Conservation (phyloP, 2,329 filamentous ascomycete species). For the Cercospora beticola region DNA sequence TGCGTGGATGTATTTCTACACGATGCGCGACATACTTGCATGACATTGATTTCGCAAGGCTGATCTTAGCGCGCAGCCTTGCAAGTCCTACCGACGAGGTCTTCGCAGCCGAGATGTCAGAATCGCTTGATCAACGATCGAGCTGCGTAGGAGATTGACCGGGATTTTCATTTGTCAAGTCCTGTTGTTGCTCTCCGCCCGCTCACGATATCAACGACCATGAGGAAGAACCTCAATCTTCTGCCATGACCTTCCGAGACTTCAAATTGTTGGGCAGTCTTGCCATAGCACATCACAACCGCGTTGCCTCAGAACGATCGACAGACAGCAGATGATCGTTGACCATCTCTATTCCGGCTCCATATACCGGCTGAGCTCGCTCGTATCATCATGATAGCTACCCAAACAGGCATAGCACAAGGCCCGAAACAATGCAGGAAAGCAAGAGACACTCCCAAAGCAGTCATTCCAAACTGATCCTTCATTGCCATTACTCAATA, state of each 20-base stretch:
- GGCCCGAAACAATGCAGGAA: neutral
- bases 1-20: neutral
- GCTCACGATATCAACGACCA: neutral
- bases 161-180: neutral
- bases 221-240: neutral
- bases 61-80: neutral
- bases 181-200: neutral
- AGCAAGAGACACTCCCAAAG: neutral
- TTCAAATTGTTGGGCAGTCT: neutral
- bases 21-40: constrained; percentile 1
- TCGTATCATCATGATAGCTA: neutral
- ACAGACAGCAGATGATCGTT: neutral
- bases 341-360: neutral
- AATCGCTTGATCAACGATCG: neutral
- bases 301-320: neutral
- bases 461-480: neutral
- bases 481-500: neutral
- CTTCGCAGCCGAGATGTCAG: neutral
- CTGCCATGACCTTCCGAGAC: neutral
- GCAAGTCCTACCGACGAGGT: neutral
- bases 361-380: neutral
- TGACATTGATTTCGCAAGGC: neutral
- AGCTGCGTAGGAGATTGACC: neutral
- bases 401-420: neutral
- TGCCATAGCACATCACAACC: neutral